phyloP scores from a whole-genome alignment of 2,329 filamentous ascomycete genomes.

The Fusarium sp. region DNA sequence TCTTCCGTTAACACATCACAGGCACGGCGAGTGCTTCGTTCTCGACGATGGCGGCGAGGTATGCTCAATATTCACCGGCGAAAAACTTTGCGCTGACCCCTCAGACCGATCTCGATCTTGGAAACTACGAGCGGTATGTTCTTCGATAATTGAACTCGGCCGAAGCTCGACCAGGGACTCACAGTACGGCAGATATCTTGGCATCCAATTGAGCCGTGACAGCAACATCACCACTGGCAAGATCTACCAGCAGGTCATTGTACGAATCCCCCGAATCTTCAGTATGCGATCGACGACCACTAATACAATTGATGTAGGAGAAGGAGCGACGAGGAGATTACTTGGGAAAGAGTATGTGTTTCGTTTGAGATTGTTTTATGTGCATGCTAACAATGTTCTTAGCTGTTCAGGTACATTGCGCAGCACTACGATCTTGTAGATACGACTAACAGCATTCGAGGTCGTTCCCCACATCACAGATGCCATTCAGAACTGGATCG shows the following conservation, averaged over 20 bases:
- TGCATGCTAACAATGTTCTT: background rate
- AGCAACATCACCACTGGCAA: slow-evolving; percentile 99
- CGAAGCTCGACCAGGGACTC: background rate
- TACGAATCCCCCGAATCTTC: slow-evolving; percentile 50
- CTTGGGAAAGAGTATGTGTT: slow-evolving; percentile 23
- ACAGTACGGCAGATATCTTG: slow-evolving; percentile 66
- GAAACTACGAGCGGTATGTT: slow-evolving; percentile 62
- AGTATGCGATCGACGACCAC: background rate
- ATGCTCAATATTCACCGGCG: background rate
- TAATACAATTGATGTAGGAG: slow-evolving; percentile 51
- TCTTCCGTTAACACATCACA: slow-evolving; percentile 44
- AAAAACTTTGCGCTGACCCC: slow-evolving; percentile 5
- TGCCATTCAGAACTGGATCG: slow-evolving; percentile 86
- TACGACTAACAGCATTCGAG: slow-evolving; percentile 7
- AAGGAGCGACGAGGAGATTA: slow-evolving; percentile 69
- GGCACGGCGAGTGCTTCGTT: slow-evolving; percentile 91
- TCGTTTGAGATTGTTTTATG: background rate
- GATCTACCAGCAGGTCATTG: slow-evolving; percentile 89
- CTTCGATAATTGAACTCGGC: background rate
- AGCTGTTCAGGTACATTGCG: slow-evolving; percentile 25
- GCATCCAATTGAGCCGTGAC: slow-evolving; percentile 81
- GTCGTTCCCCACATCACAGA: slow-evolving; percentile 88
- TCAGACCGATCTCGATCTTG: slow-evolving; percentile 63
- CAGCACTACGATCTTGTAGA: background rate
- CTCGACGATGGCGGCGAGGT: slow-evolving; percentile 69